These are phyloP conservation scores for Naganishia cerealis DNA, from an alignment of 1,284 basidiomycete genomes.

Conservation along the genomic window DNA sequence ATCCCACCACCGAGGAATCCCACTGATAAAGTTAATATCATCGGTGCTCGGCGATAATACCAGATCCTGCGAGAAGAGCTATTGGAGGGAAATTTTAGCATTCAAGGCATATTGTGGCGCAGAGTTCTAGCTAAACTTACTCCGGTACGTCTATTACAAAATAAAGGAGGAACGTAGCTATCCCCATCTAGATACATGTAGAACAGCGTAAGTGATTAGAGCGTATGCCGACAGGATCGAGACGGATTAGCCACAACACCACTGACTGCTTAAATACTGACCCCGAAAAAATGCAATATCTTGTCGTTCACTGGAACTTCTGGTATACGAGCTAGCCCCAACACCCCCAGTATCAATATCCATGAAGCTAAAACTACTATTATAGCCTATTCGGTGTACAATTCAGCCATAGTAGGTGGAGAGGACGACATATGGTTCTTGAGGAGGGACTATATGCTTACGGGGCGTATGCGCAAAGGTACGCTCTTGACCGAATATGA, in stretches of 20 bases:
- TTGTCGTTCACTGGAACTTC: slow-evolving; percentile 52
- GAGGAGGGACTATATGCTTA: slow-evolving; percentile 34
- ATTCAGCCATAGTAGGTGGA: slow-evolving; percentile 17
- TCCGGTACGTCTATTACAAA: slow-evolving; percentile 53
- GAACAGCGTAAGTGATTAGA: neutral
- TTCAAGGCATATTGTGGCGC: neutral
- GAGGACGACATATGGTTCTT: neutral
- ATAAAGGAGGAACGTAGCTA: slow-evolving; percentile 52
- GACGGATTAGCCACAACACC: neutral
- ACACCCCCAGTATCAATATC: slow-evolving; percentile 48
- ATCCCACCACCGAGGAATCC: slow-evolving; percentile 51
- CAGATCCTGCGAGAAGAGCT: slow-evolving; percentile 44
- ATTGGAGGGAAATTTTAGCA: slow-evolving; percentile 37
- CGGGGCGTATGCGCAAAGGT: slow-evolving; percentile 50
- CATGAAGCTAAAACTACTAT: slow-evolving; percentile 50
- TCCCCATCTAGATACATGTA: slow-evolving; percentile 44
- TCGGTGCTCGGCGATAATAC: slow-evolving; percentile 52
- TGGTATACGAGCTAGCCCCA: slow-evolving; percentile 51
- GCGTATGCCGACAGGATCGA: neutral
- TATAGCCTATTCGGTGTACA: slow-evolving; percentile 41
- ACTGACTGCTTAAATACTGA: slow-evolving; percentile 35
- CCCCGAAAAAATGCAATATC: slow-evolving; percentile 53
- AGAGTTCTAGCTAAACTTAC: slow-evolving; percentile 36
- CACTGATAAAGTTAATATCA: slow-evolving; percentile 45
- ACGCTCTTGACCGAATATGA: slow-evolving; percentile 45